Evolutionary conservation across 768 basidiomycete genomes (phyloP), one percentile per base, ranked within the genome.

Genomic region (Mrakia frigida): DNA sequence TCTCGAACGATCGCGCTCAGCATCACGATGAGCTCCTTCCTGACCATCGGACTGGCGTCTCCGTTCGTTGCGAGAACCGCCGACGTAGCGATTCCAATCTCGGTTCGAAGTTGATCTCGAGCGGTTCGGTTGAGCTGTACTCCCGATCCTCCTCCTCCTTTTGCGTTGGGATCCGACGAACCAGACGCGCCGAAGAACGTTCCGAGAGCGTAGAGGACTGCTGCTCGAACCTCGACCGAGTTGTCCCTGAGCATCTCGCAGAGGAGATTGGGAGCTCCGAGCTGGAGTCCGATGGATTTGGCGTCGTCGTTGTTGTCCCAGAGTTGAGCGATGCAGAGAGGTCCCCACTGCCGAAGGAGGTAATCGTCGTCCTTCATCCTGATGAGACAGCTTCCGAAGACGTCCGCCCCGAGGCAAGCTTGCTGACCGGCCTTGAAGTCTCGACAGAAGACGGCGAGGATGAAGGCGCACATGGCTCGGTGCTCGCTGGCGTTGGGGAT

Each of bases 401-500:
- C 92, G 53, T 74, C 70, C 10, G 81, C 80, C 25, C 79, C 79
- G 84, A 90, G 88, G 82, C 93, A 95, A 2, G 93, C 93, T 71
- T 88, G 87, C 84, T 98, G 94, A 7, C 95, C 95, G 3, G 87
- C 87, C n/a, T 88, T 87, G 82, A 90, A 93, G 80, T 93, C 94
- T n/a, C 96, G 89, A 56, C 91, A 90, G 70, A 97, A 89, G 21
- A 94, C 89, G 33, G 91, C 88, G 37, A 98, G 89, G 80, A 98
- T 94, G 85, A 98, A 98, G 1, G 94, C 92, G 82, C 95, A 98
- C 96, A 98, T 98, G 1, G 97, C 94, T 79, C 93, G 92, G 83
- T 98, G 94, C 82, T 98, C 97, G 6, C 92, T 91, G 70, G 90
- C 89, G 83, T 99, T 97, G 0, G 95, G 94, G n/a, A 98, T 88